Percentiles rank a stretch among this genome's conserved stretches.
Evolutionary conservation across 768 basidiomycete genomes (phyloP).

Genomic region (Tricholomella constricta): DNA sequence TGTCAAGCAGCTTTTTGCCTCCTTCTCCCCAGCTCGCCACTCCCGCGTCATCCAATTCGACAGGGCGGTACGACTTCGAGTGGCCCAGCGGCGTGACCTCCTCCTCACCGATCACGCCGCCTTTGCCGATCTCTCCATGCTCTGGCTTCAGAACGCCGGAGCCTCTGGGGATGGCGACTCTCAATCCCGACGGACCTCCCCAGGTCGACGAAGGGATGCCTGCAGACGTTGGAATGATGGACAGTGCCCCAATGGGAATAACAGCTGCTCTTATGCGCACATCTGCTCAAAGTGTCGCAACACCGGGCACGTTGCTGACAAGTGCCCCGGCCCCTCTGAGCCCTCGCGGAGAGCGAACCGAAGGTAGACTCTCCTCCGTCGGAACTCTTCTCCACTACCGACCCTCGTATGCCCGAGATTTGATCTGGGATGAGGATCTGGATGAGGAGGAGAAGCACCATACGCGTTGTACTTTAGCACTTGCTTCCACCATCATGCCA

Average conservation of each 20-base stretch:
- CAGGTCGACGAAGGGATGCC: slow-evolving; percentile 1
- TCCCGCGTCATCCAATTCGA: slow-evolving; percentile 30
- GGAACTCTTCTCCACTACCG: neutral
- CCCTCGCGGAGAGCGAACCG: neutral
- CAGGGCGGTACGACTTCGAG: slow-evolving; percentile 10
- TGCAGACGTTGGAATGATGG: slow-evolving; percentile 18
- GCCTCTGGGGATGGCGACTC: neutral
- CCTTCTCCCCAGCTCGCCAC: slow-evolving; percentile 13
- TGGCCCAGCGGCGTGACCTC: neutral
- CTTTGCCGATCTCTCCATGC: slow-evolving; percentile 16
- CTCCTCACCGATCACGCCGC: slow-evolving; percentile 10
- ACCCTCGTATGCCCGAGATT: slow-evolving; percentile 1
- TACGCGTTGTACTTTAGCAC: too few species aligned
- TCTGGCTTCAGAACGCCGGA: slow-evolving; percentile 15
- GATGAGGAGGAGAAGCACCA: too few species aligned
- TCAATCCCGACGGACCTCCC: neutral
- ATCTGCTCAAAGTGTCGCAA: slow-evolving; percentile 16
- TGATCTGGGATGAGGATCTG: neutral
- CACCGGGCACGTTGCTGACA: neutral
- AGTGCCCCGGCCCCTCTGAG: slow-evolving; percentile 5
- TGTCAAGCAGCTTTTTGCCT: slow-evolving; percentile 19
- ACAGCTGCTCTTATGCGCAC: slow-evolving; percentile 17
- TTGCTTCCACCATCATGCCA: neutral
- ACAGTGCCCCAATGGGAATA: slow-evolving; percentile 14
- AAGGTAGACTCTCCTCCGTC: neutral